phyloP scores from a whole-genome alignment of 306 rosid species.

The Alnus glutinosa region DNA sequence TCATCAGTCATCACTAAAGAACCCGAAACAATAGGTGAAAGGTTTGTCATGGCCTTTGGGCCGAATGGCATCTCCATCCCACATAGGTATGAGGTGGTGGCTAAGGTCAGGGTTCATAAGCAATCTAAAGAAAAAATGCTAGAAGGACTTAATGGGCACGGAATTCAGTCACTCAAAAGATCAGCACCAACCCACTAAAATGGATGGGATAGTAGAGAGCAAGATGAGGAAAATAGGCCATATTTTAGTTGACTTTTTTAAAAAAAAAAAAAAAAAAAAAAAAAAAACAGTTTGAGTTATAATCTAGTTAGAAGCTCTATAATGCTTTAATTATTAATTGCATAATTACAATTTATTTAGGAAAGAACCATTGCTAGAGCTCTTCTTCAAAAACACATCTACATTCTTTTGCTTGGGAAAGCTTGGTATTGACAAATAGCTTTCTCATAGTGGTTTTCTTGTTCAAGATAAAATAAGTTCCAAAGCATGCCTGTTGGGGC shows the following conservation, averaged over 20 bases:
- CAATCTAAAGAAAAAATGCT: neutral
- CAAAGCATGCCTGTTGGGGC: neutral
- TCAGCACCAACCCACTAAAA: neutral
- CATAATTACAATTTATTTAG: no score
- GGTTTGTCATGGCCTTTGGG: neutral
- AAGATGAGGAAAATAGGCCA: neutral
- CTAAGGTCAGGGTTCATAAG: neutral
- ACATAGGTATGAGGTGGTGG: neutral
- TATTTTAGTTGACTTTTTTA: no score
- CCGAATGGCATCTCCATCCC: neutral
- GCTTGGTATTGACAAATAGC: neutral
- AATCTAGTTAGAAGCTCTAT: neutral
- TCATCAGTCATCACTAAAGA: neutral
- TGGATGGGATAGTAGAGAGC: neutral
- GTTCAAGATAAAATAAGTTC: neutral
- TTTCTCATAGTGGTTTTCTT: neutral
- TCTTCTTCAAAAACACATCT: neutral
- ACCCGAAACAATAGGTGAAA: neutral
- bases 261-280: no score
- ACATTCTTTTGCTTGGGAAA: neutral
- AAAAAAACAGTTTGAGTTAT: neutral
- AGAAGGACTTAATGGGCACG: neutral
- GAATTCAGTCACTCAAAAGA: neutral
- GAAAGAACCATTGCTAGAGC: neutral
- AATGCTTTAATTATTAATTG: neutral